Evolutionary conservation across 2,329 filamentous ascomycete genomes (phyloP), one percentile per base, ranked within the genome.

Genomic region (Calcarisporium arbuscula): DNA sequence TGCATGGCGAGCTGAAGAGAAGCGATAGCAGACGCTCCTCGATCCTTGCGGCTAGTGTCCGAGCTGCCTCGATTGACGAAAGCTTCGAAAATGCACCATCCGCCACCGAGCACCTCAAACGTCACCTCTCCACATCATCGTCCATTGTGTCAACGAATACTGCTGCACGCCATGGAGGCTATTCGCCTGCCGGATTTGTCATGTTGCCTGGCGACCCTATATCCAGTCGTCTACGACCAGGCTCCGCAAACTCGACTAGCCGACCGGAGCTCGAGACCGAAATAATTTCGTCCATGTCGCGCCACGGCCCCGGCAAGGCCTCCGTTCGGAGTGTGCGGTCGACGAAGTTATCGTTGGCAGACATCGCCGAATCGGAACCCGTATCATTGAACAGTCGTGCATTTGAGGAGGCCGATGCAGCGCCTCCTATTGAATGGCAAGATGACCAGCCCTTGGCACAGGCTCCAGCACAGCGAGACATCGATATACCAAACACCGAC

Each of bases 131-230:
- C 17, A 63, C 65, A 31, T 57, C 67, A 19, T 60, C 65, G 44
- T 84, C 81, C n/a, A 83, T 85, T 40, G 68, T 85, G 33, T 80
- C 82, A 35, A 72, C 79, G 22, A 85, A 85, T 52, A 76, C 60
- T 42, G 68, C 74, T 20, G 81, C 82, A 10, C 70, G 82, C 31
- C 72, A 75, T 53, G 80, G 81, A 19, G 81, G 80, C 19, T 85
- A 84, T 57, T 84, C 80, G 17, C 80, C 81, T 2, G 74, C 66
- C 23, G 80, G 69, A 15, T 84, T 75, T 56, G 62, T 85, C 42
- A 77, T 82, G 60, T 84, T 80, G 27, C 80, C 82, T 1, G 72
- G 66, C 28, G 69, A 76, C 22, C 83, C 81, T 4, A 56, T 82
- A 20, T 77, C 73, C 5, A 68, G 66, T 43, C 65, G 69, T 18